These are phyloP conservation scores for Tolypocladium cylindrosporum DNA, from an alignment of 2,329 filamentous ascomycete species.

Conservation along the genomic window DNA sequence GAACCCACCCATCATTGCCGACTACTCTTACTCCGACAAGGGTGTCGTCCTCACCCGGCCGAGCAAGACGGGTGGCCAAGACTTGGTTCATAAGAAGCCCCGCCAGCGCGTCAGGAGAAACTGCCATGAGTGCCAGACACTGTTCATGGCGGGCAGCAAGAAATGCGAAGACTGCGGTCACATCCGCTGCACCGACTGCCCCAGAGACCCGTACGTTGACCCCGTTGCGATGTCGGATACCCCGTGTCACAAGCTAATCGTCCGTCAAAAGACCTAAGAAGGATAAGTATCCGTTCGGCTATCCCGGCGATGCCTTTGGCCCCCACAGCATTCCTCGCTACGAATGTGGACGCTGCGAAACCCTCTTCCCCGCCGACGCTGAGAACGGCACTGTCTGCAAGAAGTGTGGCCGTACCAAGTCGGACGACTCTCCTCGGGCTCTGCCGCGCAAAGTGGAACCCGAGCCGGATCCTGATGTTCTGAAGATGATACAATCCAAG, in stretches of 20 bases:
- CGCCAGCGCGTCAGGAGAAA: constrained; percentile 64
- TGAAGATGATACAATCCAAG: constrained; percentile 47
- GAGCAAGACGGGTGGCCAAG: constrained; percentile 56
- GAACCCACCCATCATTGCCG: constrained; percentile 41
- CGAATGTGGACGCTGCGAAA: constrained; percentile 54
- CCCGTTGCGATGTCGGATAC: background rate
- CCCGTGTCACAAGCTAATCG: background rate
- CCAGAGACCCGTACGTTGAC: constrained; percentile 62
- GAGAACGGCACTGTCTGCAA: constrained; percentile 44
- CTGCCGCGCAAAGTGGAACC: constrained; percentile 51
- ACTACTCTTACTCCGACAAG: constrained; percentile 34
- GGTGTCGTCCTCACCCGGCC: constrained; percentile 50
- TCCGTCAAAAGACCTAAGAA: constrained; percentile 47
- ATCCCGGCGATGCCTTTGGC: constrained; percentile 55
- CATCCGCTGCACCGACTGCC: constrained; percentile 68
- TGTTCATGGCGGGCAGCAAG: constrained; percentile 51
- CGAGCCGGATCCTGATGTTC: constrained; percentile 49
- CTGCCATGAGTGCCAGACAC: constrained; percentile 63
- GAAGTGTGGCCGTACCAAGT: constrained; percentile 51
- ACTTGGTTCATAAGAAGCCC: constrained; percentile 61
- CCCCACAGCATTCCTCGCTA: constrained; percentile 40
- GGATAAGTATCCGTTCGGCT: constrained; percentile 59
- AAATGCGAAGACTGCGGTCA: constrained; percentile 62
- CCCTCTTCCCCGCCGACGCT: constrained; percentile 41
- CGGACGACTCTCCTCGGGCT: constrained; percentile 46